Conservation (phyloP, 73 alveolate species). For the Blepharisma japonicum region DNA sequence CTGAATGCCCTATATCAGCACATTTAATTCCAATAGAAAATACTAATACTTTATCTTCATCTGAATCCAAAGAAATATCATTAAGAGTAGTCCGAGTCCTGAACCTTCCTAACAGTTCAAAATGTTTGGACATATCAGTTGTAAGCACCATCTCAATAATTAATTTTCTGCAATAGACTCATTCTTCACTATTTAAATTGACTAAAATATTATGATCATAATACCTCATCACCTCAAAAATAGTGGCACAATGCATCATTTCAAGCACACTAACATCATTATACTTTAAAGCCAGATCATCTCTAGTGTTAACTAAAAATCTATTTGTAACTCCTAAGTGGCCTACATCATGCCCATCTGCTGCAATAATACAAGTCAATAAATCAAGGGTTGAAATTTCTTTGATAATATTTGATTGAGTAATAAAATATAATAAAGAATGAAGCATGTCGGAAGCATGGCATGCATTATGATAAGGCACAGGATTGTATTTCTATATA, state of each 20-base stretch:
- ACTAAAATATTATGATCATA: background rate
- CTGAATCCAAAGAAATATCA: background rate
- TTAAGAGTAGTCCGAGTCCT: background rate
- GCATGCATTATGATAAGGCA: constrained; percentile 28
- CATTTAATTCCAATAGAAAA: background rate
- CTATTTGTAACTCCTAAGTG: constrained; percentile 27
- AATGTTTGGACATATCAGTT: constrained; percentile 21
- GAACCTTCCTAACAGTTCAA: constrained; percentile 1
- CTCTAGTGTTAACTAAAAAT: constrained; percentile 23
- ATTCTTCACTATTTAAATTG: background rate
- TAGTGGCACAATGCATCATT: constrained; percentile 10
- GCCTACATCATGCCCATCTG: constrained; percentile 36
- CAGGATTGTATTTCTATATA: background rate
- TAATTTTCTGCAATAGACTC: background rate
- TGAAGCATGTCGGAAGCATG: constrained; percentile 25
- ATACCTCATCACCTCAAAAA: background rate
- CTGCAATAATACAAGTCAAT: constrained; percentile 15
- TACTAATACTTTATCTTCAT: background rate
- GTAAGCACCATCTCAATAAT: background rate
- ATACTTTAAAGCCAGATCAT: constrained; percentile 17
- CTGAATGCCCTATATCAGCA: constrained; percentile 26
- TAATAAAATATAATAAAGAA: background rate
- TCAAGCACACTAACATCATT: background rate
- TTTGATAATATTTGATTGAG: background rate
- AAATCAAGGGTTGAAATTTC: background rate